Evolutionary conservation across 2,329 filamentous ascomycete species (phyloP), one percentile per base, ranked within the genome.

Genomic region (Colletotrichum tanaceti): DNA sequence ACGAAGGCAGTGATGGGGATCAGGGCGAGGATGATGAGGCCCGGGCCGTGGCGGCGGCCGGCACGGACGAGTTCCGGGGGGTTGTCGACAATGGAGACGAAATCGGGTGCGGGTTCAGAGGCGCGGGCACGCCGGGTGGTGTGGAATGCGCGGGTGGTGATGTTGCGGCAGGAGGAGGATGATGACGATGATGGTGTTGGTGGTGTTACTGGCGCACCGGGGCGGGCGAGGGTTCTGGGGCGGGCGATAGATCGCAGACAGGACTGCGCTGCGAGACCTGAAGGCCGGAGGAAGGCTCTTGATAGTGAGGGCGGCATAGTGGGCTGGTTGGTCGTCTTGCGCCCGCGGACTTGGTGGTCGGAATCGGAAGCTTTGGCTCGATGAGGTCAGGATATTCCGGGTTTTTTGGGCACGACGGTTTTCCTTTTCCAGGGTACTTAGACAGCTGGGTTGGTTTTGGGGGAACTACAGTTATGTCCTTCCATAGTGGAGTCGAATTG

Each of bases 1-100:
- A 85, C 84, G 79, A 99, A 97, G 13, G 96, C 93, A 1, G 94
- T 98, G 69, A 97, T 81, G 57, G 96, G 96, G 75, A 99, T 98
- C 60, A 97, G 81, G 47, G 93, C 93, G 13, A 97, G 87, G 70
- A 97, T 84, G 43, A 96, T 89, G 11, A 97, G 85, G 0, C 94
- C 94, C 0, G 90, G 90, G 1, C 93, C 93, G 83, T 98, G 94
- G 44, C 80, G 84, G 73, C 88, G 86, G 58, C 92, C 90, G 1
- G 89, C 83, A 53, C 93, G 92, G 44, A 98, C 91, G 41, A 98
- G 87, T 73, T 88, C 87, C 0, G 94, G 89, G 1, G 95, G 94
- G 69, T 92, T 91, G 81, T 99, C 95, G 72, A 98, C 87, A 72
- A 97, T 90, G 9, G 94, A 97, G 68, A 89, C 86, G 83, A 97